A percentile compares a stretch with the other conserved stretches of the same genome.
These are phyloP conservation scores for Cladosporium halotolerans DNA, from an alignment of 2,329 filamentous ascomycete species.

Conservation along the genomic window DNA sequence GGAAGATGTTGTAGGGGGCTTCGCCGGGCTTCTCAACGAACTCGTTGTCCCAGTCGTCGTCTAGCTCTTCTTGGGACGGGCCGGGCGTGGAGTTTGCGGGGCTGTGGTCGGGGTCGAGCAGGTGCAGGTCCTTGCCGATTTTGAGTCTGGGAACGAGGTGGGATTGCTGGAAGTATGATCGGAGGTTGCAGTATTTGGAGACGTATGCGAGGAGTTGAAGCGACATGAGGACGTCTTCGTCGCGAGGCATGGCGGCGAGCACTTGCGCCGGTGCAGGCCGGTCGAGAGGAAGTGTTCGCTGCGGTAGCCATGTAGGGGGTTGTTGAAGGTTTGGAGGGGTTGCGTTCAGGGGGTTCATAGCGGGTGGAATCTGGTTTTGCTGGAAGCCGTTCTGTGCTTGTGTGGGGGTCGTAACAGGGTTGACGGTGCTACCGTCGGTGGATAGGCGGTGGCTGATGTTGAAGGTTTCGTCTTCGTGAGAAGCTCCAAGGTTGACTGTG, in stretches of 20 bases:
- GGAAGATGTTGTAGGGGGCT: constrained; percentile 71
- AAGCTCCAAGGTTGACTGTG: constrained; percentile 47
- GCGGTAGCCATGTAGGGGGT: constrained; percentile 36
- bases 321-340: constrained; percentile 67
- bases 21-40: constrained; percentile 45
- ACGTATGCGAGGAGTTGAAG: constrained; percentile 94
- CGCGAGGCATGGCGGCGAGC: constrained; percentile 85
- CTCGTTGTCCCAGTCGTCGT: constrained; percentile 87
- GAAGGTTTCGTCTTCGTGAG: constrained; percentile 81
- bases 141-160: constrained; percentile 89
- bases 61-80: constrained; percentile 45
- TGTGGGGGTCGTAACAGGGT: constrained; percentile 58
- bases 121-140: constrained; percentile 75
- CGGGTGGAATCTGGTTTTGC: constrained; percentile 39
- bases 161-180: constrained; percentile 90
- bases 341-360: constrained; percentile 60
- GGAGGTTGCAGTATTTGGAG: constrained; percentile 95
- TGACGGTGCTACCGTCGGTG: constrained; percentile 78
- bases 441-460: constrained; percentile 84
- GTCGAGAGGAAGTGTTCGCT: constrained; percentile 17
- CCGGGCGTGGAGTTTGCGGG: constrained; percentile 27
- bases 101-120: constrained; percentile 64
- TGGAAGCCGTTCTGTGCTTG: constrained; percentile 37
- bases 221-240: constrained; percentile 97
- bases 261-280: constrained; percentile 51